These are phyloP conservation scores for Chaetomium sp. DNA, from an alignment of 2,329 filamentous ascomycete genomes.

Conservation along the genomic window DNA sequence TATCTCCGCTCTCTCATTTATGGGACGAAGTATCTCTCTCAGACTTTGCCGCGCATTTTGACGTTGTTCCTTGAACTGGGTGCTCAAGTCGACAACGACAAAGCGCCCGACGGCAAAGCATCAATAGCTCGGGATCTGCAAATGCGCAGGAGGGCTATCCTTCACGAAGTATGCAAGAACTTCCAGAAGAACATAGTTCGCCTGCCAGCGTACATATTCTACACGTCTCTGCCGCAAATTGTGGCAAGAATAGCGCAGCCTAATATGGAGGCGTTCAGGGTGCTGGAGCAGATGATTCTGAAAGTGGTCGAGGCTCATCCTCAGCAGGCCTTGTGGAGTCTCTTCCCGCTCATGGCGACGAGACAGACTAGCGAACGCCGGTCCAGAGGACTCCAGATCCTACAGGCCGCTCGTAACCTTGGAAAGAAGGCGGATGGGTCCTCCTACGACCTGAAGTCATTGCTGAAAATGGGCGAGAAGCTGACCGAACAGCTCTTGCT, in stretches of 20 bases:
- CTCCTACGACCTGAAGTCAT: slow-evolving; percentile 63
- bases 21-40: slow-evolving; percentile 94
- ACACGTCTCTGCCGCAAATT: slow-evolving; percentile 84
- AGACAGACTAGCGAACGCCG: slow-evolving; percentile 69
- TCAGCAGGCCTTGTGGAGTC: slow-evolving; percentile 86
- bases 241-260: slow-evolving; percentile 94
- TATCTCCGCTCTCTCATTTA: slow-evolving; percentile 84
- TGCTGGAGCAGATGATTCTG: slow-evolving; percentile 76
- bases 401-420: slow-evolving; percentile 52
- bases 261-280: slow-evolving; percentile 73
- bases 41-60: slow-evolving; percentile 86
- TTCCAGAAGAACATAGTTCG: slow-evolving; percentile 76
- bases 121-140: slow-evolving; percentile 56
- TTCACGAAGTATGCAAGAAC: slow-evolving; percentile 71
- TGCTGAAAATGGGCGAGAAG: slow-evolving; percentile 79
- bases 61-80: slow-evolving; percentile 95
- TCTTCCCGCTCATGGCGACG: slow-evolving; percentile 84
- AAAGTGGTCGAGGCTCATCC: slow-evolving; percentile 88
- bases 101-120: slow-evolving; percentile 58
- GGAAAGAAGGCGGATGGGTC: slow-evolving; percentile 56
- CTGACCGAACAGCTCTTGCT: slow-evolving; percentile 79
- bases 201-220: slow-evolving; percentile 76
- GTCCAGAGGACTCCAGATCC: slow-evolving; percentile 54
- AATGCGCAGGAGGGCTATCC: slow-evolving; percentile 62
- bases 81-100: slow-evolving; percentile 69